Evolutionary conservation across 2,329 filamentous ascomycete species (phyloP).

Genomic region (Diaporthe sp.): DNA sequence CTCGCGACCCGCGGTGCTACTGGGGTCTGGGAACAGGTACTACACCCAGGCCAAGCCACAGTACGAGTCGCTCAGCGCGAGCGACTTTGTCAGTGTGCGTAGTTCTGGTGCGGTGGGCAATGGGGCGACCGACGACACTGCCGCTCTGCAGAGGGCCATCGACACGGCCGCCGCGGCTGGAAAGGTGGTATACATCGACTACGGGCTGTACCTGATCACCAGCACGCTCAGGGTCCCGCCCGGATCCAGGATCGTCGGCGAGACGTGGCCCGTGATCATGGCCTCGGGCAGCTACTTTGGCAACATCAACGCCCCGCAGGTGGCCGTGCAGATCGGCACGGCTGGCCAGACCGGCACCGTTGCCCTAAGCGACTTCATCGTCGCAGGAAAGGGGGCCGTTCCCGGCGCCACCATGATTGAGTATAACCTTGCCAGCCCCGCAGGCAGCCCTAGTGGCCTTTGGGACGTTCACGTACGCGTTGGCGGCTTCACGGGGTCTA

Average conservation of each 20-base stretch:
- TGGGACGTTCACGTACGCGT: conserved; percentile 84
- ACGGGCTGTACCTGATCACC: conserved; percentile 64
- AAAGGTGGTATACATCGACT: conserved; percentile 66
- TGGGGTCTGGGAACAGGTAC: conserved; percentile 57
- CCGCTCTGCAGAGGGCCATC: conserved; percentile 67
- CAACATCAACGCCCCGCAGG: conserved; percentile 67
- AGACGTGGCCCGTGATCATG: conserved; percentile 62
- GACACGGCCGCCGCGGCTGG: conserved; percentile 57
- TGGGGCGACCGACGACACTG: conserved; percentile 68
- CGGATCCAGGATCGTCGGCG: conserved; percentile 65
- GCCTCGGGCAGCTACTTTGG: conserved; percentile 67
- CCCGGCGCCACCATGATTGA: conserved; percentile 77
- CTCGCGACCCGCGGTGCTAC: conserved; percentile 62
- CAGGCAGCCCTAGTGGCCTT: conserved; percentile 58
- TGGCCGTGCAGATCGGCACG: conserved; percentile 70
- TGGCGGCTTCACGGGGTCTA: conserved; percentile 75
- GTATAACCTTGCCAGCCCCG: conserved; percentile 70
- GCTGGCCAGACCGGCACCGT: conserved; percentile 72
- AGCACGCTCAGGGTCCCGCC: conserved; percentile 57
- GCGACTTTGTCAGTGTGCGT: conserved; percentile 65
- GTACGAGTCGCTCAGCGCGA: conserved; percentile 68
- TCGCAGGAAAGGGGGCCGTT: conserved; percentile 74
- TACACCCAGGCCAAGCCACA: conserved; percentile 78
- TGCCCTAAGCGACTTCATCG: conserved; percentile 77
- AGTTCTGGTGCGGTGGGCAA: conserved; percentile 54